Evolutionary conservation across 768 basidiomycete species (phyloP).

Genomic region (Daedaleopsis nitida): DNA sequence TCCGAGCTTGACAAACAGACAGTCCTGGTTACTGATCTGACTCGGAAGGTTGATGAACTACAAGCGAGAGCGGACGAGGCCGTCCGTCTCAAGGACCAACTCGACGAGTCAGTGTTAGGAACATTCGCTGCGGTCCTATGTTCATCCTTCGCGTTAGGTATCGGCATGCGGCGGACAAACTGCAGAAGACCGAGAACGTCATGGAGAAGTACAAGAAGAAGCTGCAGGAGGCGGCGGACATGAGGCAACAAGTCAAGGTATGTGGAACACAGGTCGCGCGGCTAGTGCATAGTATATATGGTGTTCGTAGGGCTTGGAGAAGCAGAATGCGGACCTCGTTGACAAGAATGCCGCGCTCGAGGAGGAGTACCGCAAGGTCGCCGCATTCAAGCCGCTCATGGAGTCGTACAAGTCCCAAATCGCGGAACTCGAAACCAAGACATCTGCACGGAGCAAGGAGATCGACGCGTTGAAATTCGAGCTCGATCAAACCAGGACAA

Average conservation of each 20-base stretch:
- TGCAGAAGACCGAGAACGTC: constrained; percentile 94
- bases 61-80: constrained; percentile 78
- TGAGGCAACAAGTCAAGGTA: constrained; percentile 85
- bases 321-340: constrained; percentile 89
- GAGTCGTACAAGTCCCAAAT: constrained; percentile 92
- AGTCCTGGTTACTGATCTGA: constrained; percentile 66
- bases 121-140: not conserved
- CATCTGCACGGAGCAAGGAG: constrained; percentile 66
- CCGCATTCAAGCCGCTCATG: constrained; percentile 85
- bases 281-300: not conserved
- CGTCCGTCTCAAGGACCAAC: constrained; percentile 82
- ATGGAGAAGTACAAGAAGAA: constrained; percentile 99
- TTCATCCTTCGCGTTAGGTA: constrained; percentile 51
- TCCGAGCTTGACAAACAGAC: constrained; percentile 83
- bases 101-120: constrained; percentile 77
- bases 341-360: constrained; percentile 92
- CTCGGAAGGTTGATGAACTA: constrained; percentile 79
- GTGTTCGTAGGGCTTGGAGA: constrained; percentile 71
- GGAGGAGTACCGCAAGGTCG: constrained; percentile 86
- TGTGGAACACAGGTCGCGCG: constrained; percentile 11
- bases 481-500: constrained; percentile 72
- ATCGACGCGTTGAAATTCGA: constrained; percentile 73
- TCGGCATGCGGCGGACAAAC: constrained; percentile 87
- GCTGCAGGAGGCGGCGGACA: constrained; percentile 89
- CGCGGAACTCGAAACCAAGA: constrained; percentile 74